phyloP scores from a whole-genome alignment of 202 grass and related monocot species.

The Setaria italica region DNA sequence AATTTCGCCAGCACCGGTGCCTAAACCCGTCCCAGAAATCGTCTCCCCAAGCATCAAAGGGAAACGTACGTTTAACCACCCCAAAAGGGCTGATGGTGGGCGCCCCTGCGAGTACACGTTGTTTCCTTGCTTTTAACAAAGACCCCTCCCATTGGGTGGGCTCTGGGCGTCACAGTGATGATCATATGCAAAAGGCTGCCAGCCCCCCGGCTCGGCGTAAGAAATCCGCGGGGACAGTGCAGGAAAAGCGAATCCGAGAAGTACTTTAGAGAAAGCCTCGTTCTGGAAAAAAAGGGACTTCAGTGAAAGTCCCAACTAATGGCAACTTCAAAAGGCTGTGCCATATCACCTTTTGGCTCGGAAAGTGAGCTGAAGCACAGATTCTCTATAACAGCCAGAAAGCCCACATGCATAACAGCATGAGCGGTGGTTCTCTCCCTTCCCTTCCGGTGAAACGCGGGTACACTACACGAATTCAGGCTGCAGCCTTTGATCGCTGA shows the following conservation, averaged over 20 bases:
- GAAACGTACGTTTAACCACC: not conserved
- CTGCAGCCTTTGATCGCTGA: not conserved
- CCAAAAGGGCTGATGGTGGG: not conserved
- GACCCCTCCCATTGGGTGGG: not conserved
- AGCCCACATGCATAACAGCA: not conserved
- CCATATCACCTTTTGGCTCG: constrained; percentile 32
- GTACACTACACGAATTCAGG: no score
- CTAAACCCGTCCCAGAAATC: not conserved
- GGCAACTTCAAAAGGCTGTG: constrained; percentile 49
- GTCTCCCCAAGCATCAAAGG: not conserved
- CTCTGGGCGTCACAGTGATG: not conserved
- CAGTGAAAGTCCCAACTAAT: constrained; percentile 45
- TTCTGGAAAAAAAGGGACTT: constrained; percentile 39
- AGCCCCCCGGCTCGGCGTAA: not conserved
- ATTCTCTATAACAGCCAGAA: constrained; percentile 39
- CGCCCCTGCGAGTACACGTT: not conserved
- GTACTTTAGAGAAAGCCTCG: constrained; percentile 55
- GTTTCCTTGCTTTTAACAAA: constrained; percentile 37
- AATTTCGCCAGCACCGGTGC: not conserved
- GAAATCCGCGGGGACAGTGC: constrained; percentile 43
- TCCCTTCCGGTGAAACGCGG: not conserved
- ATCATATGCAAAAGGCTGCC: constrained; percentile 43
- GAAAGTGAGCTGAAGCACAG: constrained; percentile 42
- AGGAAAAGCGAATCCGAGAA: constrained; percentile 44
- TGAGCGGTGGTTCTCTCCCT: not conserved